These are phyloP conservation scores for Mesembryanthemum crystallinum DNA, from an alignment of 148 eudicot species.

Conservation along the genomic window DNA sequence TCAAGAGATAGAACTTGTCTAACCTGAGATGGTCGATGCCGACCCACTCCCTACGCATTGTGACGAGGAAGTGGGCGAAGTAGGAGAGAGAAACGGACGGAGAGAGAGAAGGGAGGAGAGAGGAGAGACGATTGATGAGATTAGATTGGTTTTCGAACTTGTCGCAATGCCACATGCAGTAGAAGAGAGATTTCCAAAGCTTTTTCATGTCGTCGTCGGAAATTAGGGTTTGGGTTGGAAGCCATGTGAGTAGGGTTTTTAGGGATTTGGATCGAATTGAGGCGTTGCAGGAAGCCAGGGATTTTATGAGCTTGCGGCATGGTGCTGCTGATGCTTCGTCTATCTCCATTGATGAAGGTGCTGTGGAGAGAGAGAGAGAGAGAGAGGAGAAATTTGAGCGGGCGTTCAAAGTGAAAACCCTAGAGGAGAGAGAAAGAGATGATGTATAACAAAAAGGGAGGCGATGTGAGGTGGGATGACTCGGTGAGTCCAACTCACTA, in stretches of 20 bases:
- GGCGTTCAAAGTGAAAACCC: background rate
- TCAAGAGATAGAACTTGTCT: slow-evolving; percentile 79
- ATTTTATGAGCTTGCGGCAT: slow-evolving; percentile 37
- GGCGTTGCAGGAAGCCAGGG: slow-evolving; percentile 68
- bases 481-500: background rate
- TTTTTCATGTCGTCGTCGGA: slow-evolving; percentile 70
- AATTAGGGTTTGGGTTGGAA: slow-evolving; percentile 42
- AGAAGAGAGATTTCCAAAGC: slow-evolving; percentile 92
- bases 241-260: slow-evolving; percentile 44
- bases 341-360: slow-evolving; percentile 31
- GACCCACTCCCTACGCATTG: slow-evolving; percentile 81
- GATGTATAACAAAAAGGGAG: too few relatives aligned
- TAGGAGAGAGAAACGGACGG: slow-evolving; percentile 46
- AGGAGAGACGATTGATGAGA: slow-evolving; percentile 52
- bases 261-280: slow-evolving; percentile 56
- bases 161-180: slow-evolving; percentile 88
- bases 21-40: slow-evolving; percentile 78
- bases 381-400: background rate
- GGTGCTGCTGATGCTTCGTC: background rate
- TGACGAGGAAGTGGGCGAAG: slow-evolving; percentile 47
- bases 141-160: slow-evolving; percentile 53
- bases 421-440: too few relatives aligned
- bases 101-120: slow-evolving; percentile 39
- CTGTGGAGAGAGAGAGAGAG: background rate
- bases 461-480: too few relatives aligned